A percentile compares a stretch with the other conserved stretches of the same genome.
phyloP scores from a whole-genome alignment of 331 rosid genomes.

The Saraca asoca region DNA sequence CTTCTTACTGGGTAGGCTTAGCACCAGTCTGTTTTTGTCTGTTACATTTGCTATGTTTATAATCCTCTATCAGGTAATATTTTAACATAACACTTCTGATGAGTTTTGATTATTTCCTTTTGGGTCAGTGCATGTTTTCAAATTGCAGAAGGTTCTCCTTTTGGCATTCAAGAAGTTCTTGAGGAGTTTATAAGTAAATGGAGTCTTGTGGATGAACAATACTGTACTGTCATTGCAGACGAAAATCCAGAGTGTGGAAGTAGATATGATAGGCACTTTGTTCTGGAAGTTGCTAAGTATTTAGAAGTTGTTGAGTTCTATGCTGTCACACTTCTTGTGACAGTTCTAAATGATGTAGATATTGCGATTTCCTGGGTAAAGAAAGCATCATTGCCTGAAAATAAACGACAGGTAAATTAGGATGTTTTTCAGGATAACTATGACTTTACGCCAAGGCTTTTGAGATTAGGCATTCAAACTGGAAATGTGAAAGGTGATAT shows the following conservation, averaged over 20 bases:
- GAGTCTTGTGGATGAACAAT: conserved; percentile 58
- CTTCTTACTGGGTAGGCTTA: conserved; percentile 68
- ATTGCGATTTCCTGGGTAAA: conserved; percentile 76
- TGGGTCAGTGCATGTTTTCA: conserved; percentile 64
- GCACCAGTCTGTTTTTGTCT: conserved; percentile 3
- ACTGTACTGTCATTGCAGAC: conserved; percentile 44
- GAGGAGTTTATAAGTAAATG: conserved; percentile 73
- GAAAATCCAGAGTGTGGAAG: conserved; percentile 32
- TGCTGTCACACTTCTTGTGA: conserved; percentile 48
- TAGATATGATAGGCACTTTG: conserved; percentile 28
- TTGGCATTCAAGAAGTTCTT: conserved; percentile 47
- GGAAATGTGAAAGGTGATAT: conserved; percentile 5
- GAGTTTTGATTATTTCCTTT: not conserved
- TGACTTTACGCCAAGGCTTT: conserved; percentile 18
- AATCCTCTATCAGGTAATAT: not conserved
- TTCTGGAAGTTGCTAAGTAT: conserved; percentile 57
- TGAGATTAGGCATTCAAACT: conserved; percentile 5
- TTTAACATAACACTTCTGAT: not conserved
- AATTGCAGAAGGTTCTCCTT: conserved; percentile 50
- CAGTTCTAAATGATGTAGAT: conserved; percentile 45
- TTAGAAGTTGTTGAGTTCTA: conserved; percentile 73
- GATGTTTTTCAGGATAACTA: not conserved
- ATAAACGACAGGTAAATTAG: conserved; percentile 61
- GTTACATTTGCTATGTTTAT: conserved; percentile 26
- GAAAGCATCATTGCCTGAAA: conserved; percentile 70